A percentile compares a stretch with the other conserved stretches of the same genome.
These are phyloP conservation scores for Microdochium paspali DNA, from an alignment of 2,329 filamentous ascomycete species.

Conservation along the genomic window DNA sequence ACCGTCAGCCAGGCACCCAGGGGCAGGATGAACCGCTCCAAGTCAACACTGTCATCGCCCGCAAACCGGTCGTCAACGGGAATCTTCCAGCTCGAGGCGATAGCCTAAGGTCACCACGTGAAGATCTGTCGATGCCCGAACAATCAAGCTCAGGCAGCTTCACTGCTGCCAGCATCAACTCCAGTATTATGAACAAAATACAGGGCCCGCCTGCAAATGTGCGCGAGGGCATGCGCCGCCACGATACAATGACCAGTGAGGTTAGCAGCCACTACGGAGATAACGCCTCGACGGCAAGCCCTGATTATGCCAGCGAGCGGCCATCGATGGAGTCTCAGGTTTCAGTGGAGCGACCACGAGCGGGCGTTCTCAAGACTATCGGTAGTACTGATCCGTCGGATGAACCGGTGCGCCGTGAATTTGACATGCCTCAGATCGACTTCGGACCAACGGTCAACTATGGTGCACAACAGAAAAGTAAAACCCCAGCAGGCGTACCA, in stretches of 20 bases:
- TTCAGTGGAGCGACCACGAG: constrained; percentile 58
- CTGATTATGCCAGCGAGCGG: constrained; percentile 69
- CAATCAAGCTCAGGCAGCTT: constrained; percentile 28
- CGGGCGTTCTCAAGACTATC: constrained; percentile 72
- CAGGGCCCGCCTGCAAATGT: constrained; percentile 20
- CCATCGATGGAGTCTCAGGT: constrained; percentile 36
- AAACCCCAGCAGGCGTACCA: constrained; percentile 15
- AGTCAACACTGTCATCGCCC: background rate
- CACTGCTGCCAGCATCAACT: constrained; percentile 30
- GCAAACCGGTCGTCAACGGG: constrained; percentile 1
- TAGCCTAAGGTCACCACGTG: constrained; percentile 27
- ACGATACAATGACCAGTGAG: constrained; percentile 23
- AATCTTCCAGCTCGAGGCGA: constrained; percentile 34
- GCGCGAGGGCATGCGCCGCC: constrained; percentile 15
- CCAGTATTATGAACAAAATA: constrained; percentile 39
- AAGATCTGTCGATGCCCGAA: constrained; percentile 23
- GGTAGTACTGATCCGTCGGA: constrained; percentile 36
- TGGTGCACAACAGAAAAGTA: constrained; percentile 22
- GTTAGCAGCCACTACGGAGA: constrained; percentile 49
- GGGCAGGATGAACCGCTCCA: background rate
- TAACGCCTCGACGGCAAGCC: constrained; percentile 54
- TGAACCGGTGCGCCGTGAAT: constrained; percentile 16
- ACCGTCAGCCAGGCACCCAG: background rate
- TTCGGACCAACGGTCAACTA: constrained; percentile 80
- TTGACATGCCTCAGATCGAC: constrained; percentile 64